phyloP scores from a whole-genome alignment of 2,329 filamentous ascomycete species.

The Paraphoma sp. region DNA sequence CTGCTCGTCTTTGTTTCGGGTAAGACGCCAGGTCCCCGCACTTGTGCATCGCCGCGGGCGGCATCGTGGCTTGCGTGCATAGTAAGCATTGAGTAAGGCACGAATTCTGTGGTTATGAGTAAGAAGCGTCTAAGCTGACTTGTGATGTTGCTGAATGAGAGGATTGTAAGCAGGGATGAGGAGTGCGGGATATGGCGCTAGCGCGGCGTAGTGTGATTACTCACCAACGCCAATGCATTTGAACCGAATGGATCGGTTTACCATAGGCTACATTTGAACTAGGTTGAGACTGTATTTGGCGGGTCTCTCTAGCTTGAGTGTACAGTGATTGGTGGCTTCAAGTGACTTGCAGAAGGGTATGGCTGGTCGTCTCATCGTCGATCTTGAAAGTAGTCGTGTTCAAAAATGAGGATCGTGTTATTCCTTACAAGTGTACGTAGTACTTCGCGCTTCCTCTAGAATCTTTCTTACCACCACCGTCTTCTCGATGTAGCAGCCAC shows the following conservation, averaged over 20 bases:
- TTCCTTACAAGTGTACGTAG: too few relatives aligned
- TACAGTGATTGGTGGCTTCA: too few relatives aligned
- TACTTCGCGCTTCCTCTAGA: too few relatives aligned
- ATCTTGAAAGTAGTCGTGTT: too few relatives aligned
- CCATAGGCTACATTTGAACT: neutral
- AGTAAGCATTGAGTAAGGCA: neutral
- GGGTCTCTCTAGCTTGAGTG: too few relatives aligned
- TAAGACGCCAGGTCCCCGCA: neutral
- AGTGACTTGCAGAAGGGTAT: too few relatives aligned
- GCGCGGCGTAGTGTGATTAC: neutral
- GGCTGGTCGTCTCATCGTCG: too few relatives aligned
- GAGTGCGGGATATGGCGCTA: neutral
- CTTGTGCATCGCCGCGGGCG: neutral
- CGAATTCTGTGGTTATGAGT: neutral
- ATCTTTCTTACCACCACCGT: too few relatives aligned
- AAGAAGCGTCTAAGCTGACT: neutral
- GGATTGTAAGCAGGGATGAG: neutral
- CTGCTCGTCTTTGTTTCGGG: neutral
- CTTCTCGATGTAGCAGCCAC: too few relatives aligned
- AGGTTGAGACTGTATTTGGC: neutral
- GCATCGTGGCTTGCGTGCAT: neutral
- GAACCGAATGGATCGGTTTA: neutral
- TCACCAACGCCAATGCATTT: neutral
- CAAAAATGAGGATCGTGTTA: too few relatives aligned
- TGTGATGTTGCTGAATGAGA: neutral